Conservation (phyloP, 495 filamentous ascomycete genomes). For the Penicillium flavigenum region DNA sequence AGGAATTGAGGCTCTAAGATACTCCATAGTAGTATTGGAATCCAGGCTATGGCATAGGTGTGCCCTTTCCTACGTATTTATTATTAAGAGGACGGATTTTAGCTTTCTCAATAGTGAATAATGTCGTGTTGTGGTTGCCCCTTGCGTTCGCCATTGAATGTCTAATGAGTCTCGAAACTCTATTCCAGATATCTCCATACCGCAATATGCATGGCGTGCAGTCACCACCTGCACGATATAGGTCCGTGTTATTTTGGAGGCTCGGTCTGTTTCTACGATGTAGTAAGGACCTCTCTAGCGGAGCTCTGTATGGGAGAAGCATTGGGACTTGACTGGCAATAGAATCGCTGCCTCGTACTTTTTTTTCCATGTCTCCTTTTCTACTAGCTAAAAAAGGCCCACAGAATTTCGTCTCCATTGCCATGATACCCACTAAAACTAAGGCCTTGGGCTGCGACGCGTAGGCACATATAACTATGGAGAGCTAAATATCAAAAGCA, state of each 20-base stretch:
- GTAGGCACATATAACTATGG: background rate
- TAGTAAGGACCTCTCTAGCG: background rate
- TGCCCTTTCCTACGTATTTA: background rate
- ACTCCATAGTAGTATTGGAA: background rate
- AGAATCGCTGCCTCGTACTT: background rate
- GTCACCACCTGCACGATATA: background rate
- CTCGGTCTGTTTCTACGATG: background rate
- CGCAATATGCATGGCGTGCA: slow-evolving; percentile 22
- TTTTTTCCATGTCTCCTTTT: background rate
- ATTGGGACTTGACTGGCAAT: background rate
- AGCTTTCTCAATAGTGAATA: background rate
- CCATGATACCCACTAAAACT: background rate
- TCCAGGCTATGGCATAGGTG: background rate
- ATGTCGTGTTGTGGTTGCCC: slow-evolving; percentile 7
- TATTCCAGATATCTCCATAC: slow-evolving; percentile 14
- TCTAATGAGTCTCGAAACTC: slow-evolving; percentile 9
- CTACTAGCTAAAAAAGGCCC: background rate
- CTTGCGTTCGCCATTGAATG: slow-evolving; percentile 16
- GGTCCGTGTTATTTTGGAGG: background rate
- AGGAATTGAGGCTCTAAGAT: slow-evolving; percentile 3
- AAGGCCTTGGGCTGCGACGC: slow-evolving; percentile 1
- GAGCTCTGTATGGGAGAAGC: too few species aligned
- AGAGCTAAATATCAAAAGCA: slow-evolving; percentile 11
- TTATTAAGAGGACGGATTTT: background rate
- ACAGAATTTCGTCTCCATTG: background rate